phyloP scores from a whole-genome alignment of 805 yeast species.

The Saturnispora sanitii region DNA sequence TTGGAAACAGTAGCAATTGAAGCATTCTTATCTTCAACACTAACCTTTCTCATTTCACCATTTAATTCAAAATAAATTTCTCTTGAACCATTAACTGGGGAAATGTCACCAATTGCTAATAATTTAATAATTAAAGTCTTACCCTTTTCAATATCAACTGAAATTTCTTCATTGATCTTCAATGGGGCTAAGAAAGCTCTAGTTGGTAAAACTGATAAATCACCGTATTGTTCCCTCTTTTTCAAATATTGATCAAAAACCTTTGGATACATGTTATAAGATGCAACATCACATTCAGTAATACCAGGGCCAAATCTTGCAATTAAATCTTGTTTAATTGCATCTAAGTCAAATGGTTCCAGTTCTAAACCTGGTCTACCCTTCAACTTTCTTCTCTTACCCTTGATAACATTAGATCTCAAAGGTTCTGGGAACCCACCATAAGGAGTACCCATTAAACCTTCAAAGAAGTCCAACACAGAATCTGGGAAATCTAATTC shows the following conservation, averaged over 20 bases:
- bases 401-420: constrained; percentile 81
- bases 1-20: constrained; percentile 80
- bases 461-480: constrained; percentile 96
- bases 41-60: constrained; percentile 98
- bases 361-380: constrained; percentile 88
- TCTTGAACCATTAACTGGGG: constrained; percentile 58
- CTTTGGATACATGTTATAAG: constrained; percentile 96
- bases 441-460: constrained; percentile 97
- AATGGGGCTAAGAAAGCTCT: constrained; percentile 83
- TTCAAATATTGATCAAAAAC: constrained; percentile 85
- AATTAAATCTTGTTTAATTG: constrained; percentile 61
- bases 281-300: constrained; percentile 84
- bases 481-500: constrained; percentile 98
- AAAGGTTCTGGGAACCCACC: constrained; percentile 99
- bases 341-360: constrained; percentile 70
- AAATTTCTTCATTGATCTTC: constrained; percentile 77
- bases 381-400: constrained; percentile 84
- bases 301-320: constrained; percentile 68
- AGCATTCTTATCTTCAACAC: constrained; percentile 50
- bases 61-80: constrained; percentile 97
- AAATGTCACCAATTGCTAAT: constrained; percentile 88
- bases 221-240: constrained; percentile 72
- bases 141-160: constrained; percentile 89
- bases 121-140: constrained; percentile 84
- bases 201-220: constrained; percentile 89